Evolutionary conservation across 768 basidiomycete species (phyloP).

Genomic region (Mycena haematopus): DNA sequence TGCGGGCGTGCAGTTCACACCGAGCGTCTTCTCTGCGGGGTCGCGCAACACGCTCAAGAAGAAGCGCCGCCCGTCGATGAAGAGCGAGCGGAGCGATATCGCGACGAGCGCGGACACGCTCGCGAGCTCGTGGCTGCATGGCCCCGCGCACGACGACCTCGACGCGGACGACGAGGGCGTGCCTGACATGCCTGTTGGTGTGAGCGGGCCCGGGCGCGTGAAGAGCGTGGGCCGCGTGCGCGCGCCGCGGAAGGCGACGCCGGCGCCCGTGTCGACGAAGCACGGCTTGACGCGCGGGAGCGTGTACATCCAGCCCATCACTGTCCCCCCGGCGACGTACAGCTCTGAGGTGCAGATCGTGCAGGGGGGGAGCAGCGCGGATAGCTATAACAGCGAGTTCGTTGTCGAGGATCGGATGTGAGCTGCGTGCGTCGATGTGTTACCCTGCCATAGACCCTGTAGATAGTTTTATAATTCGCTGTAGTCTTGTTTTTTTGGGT

Average conservation of each 20-base stretch:
- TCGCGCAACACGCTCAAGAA: slow-evolving; percentile 23
- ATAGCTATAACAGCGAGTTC: slow-evolving; percentile 29
- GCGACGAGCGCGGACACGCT: slow-evolving; percentile 23
- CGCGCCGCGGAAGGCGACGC: slow-evolving; percentile 25
- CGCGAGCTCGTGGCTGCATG: slow-evolving; percentile 31
- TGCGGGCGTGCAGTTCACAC: slow-evolving; percentile 25
- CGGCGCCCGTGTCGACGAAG: slow-evolving; percentile 18
- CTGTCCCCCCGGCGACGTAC: slow-evolving; percentile 21
- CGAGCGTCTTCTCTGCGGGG: slow-evolving; percentile 10
- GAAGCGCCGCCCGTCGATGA: slow-evolving; percentile 22
- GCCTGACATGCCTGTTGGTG: not conserved
- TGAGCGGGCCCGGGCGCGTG: slow-evolving; percentile 8
- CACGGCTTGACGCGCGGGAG: slow-evolving; percentile 26
- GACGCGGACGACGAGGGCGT: slow-evolving; percentile 15
- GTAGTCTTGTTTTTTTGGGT: slow-evolving; percentile 1
- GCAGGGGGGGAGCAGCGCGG: slow-evolving; percentile 28
- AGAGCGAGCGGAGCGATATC: not conserved
- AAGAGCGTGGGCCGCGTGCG: slow-evolving; percentile 30
- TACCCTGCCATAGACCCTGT: not conserved
- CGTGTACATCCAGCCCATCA: slow-evolving; percentile 30
- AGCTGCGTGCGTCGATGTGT: not conserved
- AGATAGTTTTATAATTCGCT: not conserved
- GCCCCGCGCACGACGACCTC: slow-evolving; percentile 9
- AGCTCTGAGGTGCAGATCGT: slow-evolving; percentile 28
- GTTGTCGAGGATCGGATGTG: slow-evolving; percentile 4